Percentiles rank a stretch among this genome's conserved stretches.
Evolutionary conservation across 1,284 basidiomycete species (phyloP).

Genomic region (Trametes pubescens): DNA sequence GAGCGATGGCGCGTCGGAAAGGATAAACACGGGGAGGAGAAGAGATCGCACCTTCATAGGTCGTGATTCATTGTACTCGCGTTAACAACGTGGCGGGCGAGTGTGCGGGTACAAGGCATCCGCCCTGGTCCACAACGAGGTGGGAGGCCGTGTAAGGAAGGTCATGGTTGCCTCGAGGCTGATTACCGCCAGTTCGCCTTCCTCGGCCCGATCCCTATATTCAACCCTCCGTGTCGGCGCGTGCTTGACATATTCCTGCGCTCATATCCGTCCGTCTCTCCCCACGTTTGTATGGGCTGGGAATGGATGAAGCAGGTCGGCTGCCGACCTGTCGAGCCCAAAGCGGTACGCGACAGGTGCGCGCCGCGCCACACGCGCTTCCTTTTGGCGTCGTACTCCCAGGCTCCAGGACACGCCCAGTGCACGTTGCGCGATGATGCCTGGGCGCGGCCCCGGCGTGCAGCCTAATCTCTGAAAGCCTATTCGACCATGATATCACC

Average conservation of each 20-base stretch:
- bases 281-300: constrained; percentile 2
- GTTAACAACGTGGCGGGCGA: constrained; percentile 50
- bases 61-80: constrained; percentile 46
- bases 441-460: constrained; percentile 3
- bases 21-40: constrained; percentile 40
- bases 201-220: constrained; percentile 34
- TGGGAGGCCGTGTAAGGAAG: constrained; percentile 45
- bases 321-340: constrained; percentile 12
- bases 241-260: constrained; percentile 26
- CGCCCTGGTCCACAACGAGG: constrained; percentile 46
- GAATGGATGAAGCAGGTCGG: constrained; percentile 11
- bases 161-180: constrained; percentile 49
- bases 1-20: constrained; percentile 40
- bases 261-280: constrained; percentile 31
- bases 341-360: constrained; percentile 21
- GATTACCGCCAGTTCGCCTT: constrained; percentile 42
- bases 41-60: constrained; percentile 45
- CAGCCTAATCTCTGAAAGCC: constrained; percentile 21
- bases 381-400: constrained; percentile 23
- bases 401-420: constrained; percentile 20
- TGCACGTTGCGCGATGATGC: constrained; percentile 21
- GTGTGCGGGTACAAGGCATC: constrained; percentile 41
- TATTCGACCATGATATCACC: constrained; percentile 22
- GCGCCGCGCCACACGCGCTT: constrained; percentile 18
- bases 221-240: constrained; percentile 22